These are phyloP conservation scores for Brassica carinata DNA, from an alignment of 345 rosid genomes.

Conservation along the genomic window DNA sequence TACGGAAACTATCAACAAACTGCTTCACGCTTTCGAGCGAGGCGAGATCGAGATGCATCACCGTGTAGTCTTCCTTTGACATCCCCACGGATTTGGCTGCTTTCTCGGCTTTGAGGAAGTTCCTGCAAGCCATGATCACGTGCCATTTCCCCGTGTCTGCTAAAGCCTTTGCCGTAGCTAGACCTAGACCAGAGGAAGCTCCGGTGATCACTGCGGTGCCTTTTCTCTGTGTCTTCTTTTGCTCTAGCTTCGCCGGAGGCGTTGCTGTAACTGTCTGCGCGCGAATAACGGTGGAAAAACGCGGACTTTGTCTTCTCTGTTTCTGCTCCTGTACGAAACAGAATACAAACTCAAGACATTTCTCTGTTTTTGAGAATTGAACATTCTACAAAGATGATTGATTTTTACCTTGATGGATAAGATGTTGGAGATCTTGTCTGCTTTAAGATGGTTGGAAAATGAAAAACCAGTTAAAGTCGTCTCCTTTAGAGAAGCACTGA, in stretches of 20 bases:
- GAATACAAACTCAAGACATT: neutral
- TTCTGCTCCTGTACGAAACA: constrained; percentile 35
- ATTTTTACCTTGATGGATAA: constrained; percentile 59
- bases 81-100: constrained; percentile 85
- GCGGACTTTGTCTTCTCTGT: constrained; percentile 25
- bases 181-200: constrained; percentile 89
- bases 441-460: constrained; percentile 51
- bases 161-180: constrained; percentile 84
- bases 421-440: constrained; percentile 51
- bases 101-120: constrained; percentile 86
- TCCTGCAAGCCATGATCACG: constrained; percentile 90
- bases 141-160: constrained; percentile 93
- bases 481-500: constrained; percentile 65
- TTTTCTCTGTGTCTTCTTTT: constrained; percentile 79
- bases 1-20: constrained; percentile 67
- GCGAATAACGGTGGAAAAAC: constrained; percentile 22
- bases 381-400: neutral
- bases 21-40: constrained; percentile 91
- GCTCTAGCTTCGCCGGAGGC: constrained; percentile 57
- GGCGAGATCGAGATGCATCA: constrained; percentile 94
- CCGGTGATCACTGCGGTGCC: constrained; percentile 81
- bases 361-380: neutral
- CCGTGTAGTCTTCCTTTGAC: constrained; percentile 74
- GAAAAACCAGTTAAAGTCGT: constrained; percentile 69
- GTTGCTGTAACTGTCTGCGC: constrained; percentile 61